These are phyloP conservation scores for Boletus barrowsii DNA, from an alignment of 768 basidiomycete genomes.

Conservation along the genomic window DNA sequence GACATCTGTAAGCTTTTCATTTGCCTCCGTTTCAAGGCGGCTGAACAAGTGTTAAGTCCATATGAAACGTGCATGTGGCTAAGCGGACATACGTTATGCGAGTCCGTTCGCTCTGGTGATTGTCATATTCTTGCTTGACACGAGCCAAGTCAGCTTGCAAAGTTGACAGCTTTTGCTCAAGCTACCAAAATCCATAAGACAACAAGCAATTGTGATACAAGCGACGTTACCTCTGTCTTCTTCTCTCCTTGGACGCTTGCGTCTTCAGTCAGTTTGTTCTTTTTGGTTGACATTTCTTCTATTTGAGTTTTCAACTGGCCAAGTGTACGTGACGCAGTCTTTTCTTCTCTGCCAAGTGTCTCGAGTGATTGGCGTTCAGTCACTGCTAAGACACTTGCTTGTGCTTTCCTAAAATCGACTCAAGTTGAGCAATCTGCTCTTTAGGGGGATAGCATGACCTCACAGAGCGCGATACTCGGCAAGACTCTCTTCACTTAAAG, in stretches of 20 bases:
- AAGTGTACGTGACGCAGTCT: slow-evolving; percentile 63
- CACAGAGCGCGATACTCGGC: slow-evolving; percentile 63
- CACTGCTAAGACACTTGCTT: slow-evolving; percentile 75
- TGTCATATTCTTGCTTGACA: slow-evolving; percentile 77
- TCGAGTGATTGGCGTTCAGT: slow-evolving; percentile 87
- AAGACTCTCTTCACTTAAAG: slow-evolving; percentile 78
- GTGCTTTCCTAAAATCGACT: slow-evolving; percentile 57
- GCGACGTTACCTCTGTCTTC: slow-evolving; percentile 51
- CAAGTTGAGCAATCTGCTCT: slow-evolving; percentile 3
- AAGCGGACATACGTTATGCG: slow-evolving; percentile 58
- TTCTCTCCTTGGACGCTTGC: slow-evolving; percentile 43
- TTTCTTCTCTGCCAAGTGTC: slow-evolving; percentile 77
- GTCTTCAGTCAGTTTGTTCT: slow-evolving; percentile 55
- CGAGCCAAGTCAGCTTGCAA: slow-evolving; percentile 60
- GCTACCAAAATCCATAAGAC: slow-evolving; percentile 26
- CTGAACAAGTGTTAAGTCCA: slow-evolving; percentile 37
- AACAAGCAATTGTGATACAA: neutral
- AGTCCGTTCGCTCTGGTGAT: slow-evolving; percentile 77
- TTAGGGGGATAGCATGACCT: neutral
- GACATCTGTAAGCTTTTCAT: slow-evolving; percentile 83
- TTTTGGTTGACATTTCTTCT: slow-evolving; percentile 59
- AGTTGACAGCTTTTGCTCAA: slow-evolving; percentile 57
- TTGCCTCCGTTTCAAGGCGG: slow-evolving; percentile 85
- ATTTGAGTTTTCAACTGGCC: slow-evolving; percentile 67
- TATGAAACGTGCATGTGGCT: neutral